phyloP scores from a whole-genome alignment of 768 basidiomycete genomes.

The Kondoa subrosea region DNA sequence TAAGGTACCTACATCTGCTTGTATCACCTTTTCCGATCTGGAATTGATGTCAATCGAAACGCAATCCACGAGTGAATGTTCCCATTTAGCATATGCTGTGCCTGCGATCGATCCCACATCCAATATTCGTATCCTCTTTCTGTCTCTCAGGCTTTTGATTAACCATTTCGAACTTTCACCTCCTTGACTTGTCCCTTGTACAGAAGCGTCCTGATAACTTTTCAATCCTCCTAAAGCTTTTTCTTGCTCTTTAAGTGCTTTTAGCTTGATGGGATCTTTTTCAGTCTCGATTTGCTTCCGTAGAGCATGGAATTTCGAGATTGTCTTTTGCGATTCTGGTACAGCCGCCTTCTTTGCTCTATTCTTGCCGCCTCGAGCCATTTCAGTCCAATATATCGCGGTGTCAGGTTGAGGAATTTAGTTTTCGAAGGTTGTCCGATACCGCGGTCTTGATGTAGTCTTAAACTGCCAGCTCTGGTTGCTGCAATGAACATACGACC shows the following conservation, averaged over 20 bases:
- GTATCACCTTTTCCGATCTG: slow-evolving; percentile 21
- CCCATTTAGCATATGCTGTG: slow-evolving; percentile 10
- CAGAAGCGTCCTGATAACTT: slow-evolving; percentile 23
- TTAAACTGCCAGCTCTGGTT: too few relatives aligned
- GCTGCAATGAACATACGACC: too few relatives aligned
- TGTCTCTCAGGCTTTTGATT: slow-evolving; percentile 15
- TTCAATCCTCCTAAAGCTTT: slow-evolving; percentile 23
- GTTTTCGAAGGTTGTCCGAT: too few relatives aligned
- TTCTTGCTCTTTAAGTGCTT: slow-evolving; percentile 13
- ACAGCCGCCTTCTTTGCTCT: background rate
- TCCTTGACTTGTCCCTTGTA: slow-evolving; percentile 24
- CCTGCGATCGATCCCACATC: slow-evolving; percentile 15
- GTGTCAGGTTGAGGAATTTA: too few relatives aligned
- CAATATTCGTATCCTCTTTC: slow-evolving; percentile 17
- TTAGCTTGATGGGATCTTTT: slow-evolving; percentile 11
- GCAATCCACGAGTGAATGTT: slow-evolving; percentile 21
- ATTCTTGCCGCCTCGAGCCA: background rate
- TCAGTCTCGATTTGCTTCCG: slow-evolving; percentile 22
- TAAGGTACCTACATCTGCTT: slow-evolving; percentile 15
- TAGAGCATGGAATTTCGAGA: slow-evolving; percentile 23
- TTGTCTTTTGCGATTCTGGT: slow-evolving; percentile 9
- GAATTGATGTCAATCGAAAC: slow-evolving; percentile 28
- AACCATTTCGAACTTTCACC: slow-evolving; percentile 24
- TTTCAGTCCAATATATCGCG: background rate
- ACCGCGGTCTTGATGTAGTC: too few relatives aligned